A percentile compares a stretch with the other conserved stretches of the same genome.
Conservation (phyloP, 306 rosid species). For the Crataegus laevigata region DNA sequence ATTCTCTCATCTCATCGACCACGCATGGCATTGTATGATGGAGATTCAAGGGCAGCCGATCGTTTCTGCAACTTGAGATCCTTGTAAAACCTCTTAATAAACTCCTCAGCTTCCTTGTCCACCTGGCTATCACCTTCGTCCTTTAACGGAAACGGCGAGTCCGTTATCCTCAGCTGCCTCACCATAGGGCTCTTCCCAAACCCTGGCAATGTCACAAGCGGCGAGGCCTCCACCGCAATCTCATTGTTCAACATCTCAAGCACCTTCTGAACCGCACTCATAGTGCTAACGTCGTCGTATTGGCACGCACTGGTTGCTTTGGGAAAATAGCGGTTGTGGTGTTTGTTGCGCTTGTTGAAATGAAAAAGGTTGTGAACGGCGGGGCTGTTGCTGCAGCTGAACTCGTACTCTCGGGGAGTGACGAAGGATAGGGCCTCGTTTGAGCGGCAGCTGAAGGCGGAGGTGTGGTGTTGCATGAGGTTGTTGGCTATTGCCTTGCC, state of each 20-base stretch:
- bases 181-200: slow-evolving; percentile 69
- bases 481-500: slow-evolving; percentile 49
- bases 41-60: slow-evolving; percentile 44
- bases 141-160: slow-evolving; percentile 79
- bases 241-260: slow-evolving; percentile 49
- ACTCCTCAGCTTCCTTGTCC: slow-evolving; percentile 72
- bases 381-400: slow-evolving; percentile 93
- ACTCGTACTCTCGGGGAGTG: slow-evolving; percentile 66
- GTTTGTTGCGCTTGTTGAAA: slow-evolving; percentile 26
- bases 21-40: slow-evolving; percentile 18
- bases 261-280: slow-evolving; percentile 44
- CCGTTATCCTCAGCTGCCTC: slow-evolving; percentile 65
- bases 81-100: slow-evolving; percentile 62
- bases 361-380: slow-evolving; percentile 27
- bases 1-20: slow-evolving; percentile 22
- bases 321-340: slow-evolving; percentile 15
- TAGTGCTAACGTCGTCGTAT: slow-evolving; percentile 42
- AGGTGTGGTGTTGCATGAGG: slow-evolving; percentile 41
- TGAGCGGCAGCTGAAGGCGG: slow-evolving; percentile 45
- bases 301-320: slow-evolving; percentile 12
- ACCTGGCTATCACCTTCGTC: slow-evolving; percentile 58
- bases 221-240: slow-evolving; percentile 46
- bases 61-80: slow-evolving; percentile 49
- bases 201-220: slow-evolving; percentile 57
- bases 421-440: slow-evolving; percentile 44